Evolutionary conservation across 495 filamentous ascomycete genomes (phyloP), one percentile per base, ranked within the genome.

Genomic region (Pyrenopolyporus hunteri): DNA sequence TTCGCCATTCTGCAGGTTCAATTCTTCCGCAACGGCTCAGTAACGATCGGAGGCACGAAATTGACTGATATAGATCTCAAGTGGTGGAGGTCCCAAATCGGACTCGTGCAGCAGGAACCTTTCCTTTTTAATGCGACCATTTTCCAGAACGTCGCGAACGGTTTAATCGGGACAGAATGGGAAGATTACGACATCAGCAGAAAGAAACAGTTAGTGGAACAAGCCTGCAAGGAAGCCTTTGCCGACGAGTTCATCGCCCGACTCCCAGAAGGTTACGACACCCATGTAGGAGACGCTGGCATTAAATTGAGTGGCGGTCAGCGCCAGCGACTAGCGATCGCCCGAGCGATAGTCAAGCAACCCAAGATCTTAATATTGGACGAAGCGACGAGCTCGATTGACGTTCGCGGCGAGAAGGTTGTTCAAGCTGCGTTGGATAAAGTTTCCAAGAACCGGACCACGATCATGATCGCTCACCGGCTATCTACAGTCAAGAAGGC

Each of bases 321-420:
- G 67, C 83, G 84, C 57, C 88, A 90, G 63, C 76, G 87, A 35
- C 71, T 90, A 0, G 83, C 88, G 7, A 85, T 92, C 47, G 88
- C 89, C 1, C 78, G 89, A 16, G 86, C 85, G 19, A 83, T 92
- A 23, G 81, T 95, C 49, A 89, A 90, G 66, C 80, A 90, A 42
- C 90, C 92, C 0, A 83, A 84, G n/a, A 87, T 96, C 52, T 75
- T 96, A 4, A 87, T 96, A 26, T 74, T 96, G 5, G 91, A 95
- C 66, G 91, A 96, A 71, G 91, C 91, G 13, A 94, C 90, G 0
- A 85, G 78, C 47, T 79, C 83, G 25, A 81, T 87, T 19, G 84
- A 87, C 57, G 79, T 82, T 22, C 74, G 79, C 7, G 76, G 81
- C 13, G 84, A 87, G 62, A 74, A 77, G n/a, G 72, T 85, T 19